Evolutionary conservation across 805 yeast genomes (phyloP).

Genomic region (Teunomyces gatunensis): DNA sequence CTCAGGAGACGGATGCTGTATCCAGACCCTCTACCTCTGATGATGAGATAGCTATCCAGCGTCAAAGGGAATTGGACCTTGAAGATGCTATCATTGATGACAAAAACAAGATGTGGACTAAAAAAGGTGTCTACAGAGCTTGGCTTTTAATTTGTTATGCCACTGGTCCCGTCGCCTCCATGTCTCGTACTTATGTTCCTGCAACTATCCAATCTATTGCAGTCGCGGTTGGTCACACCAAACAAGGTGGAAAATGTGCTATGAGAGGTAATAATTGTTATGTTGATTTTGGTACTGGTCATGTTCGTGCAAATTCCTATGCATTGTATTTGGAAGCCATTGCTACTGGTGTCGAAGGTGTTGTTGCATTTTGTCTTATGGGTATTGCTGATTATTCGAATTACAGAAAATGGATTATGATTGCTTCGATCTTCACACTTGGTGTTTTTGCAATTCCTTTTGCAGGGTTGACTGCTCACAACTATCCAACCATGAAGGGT

Average conservation of each 20-base stretch:
- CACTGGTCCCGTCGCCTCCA: constrained; percentile 43
- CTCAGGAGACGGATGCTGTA: background rate
- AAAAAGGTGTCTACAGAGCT: constrained; percentile 19
- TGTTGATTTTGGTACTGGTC: constrained; percentile 31
- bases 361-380: constrained; percentile 34
- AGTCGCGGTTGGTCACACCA: constrained; percentile 25
- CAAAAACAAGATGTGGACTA: constrained; percentile 14
- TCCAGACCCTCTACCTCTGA: background rate
- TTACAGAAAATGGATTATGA: constrained; percentile 31
- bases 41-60: background rate
- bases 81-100: background rate
- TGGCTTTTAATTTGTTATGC: constrained; percentile 40
- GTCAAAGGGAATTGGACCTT: background rate
- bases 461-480: constrained; percentile 23
- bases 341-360: constrained; percentile 37
- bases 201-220: constrained; percentile 40
- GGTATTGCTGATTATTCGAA: constrained; percentile 41
- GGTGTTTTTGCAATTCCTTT: constrained; percentile 37
- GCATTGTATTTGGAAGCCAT: constrained; percentile 38
- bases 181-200: constrained; percentile 40
- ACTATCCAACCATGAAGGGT: constrained; percentile 19
- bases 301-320: constrained; percentile 33
- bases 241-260: constrained; percentile 21
- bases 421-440: constrained; percentile 27
- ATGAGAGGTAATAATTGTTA: constrained; percentile 36